Evolutionary conservation across 106 monocot genomes (phyloP).

Genomic region (Gastrodia elata): DNA sequence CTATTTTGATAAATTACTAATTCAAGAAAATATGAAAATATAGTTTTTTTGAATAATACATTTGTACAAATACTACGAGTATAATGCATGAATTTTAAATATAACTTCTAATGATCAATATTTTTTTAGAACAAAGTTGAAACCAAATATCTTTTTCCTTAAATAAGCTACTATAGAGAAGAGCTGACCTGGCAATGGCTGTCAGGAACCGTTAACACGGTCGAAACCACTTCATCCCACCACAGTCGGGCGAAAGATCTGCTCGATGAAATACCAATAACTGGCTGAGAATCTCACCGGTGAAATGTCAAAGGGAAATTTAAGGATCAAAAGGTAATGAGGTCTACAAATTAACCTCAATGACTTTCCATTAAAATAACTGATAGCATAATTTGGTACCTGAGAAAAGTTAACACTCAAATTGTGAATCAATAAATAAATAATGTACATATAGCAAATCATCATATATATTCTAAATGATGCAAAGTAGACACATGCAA

Average conservation of each 20-base stretch:
- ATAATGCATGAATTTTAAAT: too few relatives aligned
- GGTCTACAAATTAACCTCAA: conserved; percentile 27
- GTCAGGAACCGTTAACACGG: conserved; percentile 25
- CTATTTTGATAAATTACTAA: too few relatives aligned
- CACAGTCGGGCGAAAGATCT: conserved; percentile 23
- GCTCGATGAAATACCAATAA: conserved; percentile 1
- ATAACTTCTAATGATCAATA: too few relatives aligned
- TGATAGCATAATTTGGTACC: conserved; percentile 57
- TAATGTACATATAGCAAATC: neutral
- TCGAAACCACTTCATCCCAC: conserved; percentile 27
- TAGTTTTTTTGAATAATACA: too few relatives aligned
- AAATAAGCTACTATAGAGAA: too few relatives aligned
- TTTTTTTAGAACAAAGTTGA: too few relatives aligned
- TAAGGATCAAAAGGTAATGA: neutral
- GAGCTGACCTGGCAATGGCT: conserved; percentile 13
- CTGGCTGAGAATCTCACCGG: neutral
- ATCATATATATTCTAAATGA: neutral
- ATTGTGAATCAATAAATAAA: neutral
- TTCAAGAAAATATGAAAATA: too few relatives aligned
- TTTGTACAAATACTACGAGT: too few relatives aligned
- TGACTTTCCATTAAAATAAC: conserved; percentile 37
- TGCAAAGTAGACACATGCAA: neutral
- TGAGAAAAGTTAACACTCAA: conserved; percentile 12
- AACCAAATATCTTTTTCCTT: too few relatives aligned
- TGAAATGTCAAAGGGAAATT: neutral